Evolutionary conservation across 73 alveolate species (phyloP), one percentile per base, ranked within the genome.

Genomic region (Effrenium voratum): DNA sequence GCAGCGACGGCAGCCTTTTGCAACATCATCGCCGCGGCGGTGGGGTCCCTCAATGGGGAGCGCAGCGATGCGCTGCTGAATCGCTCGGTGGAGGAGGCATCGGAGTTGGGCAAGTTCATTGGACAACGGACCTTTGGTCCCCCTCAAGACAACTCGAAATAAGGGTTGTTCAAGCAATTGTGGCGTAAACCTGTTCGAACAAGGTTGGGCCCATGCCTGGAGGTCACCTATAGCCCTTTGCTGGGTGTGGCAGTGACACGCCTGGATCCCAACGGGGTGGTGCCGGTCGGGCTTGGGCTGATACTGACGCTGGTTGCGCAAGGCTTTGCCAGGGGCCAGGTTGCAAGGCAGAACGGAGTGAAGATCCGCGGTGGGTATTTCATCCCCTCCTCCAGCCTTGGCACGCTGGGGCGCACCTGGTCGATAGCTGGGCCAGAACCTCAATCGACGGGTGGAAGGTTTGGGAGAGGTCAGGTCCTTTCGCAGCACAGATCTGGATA

Each of bases 331-430:
- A 49, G 97, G 34, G 87, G 87, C 26, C 46, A 82, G 52, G 92
- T 60, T 26, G 92, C 92, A 34, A 73, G 49, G 49, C 47, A 34
- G 92, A 82, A 82, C 34, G 76, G 73, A 22, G 73, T 50, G 79
- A 60, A 90, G 87, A 75, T 90, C 32, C 97, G 83, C 19, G 97
- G 97, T 0, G 97, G 97, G 22, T 90, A 90, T 55, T 90, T 90
- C 76, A 90, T 90, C 59, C 97, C 97, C 1, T 90, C 97, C 5
- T 90, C 97, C 26, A 46, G 87, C 88, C 52, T 90, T 24, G 97
- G 97, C 52, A 90, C 97, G 15, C 59, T 90, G 73, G 97, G 97
- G 57, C 97, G 97, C 76, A 90, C 97, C 32, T 90, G 97, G 97
- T 43, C 87, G 41, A 68, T 90, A 28, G 16, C 47, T 13, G 97